Evolutionary conservation across 495 filamentous ascomycete genomes (phyloP).

Genomic region (Aspergillus mulundensis): DNA sequence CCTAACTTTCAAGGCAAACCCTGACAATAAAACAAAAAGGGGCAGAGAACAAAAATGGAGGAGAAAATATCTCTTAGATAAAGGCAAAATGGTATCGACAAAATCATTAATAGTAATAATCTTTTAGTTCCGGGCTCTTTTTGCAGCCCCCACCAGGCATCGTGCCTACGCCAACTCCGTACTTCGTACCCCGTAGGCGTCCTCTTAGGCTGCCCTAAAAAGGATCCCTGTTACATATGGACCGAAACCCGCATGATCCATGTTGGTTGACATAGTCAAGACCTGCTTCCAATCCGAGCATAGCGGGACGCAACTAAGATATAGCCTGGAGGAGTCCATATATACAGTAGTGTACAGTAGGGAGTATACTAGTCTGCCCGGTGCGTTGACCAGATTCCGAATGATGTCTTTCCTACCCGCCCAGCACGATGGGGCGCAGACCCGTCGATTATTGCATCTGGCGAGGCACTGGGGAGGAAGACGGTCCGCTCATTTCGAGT

Average conservation of each 20-base stretch:
- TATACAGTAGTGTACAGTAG: too few species aligned
- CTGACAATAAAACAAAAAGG: neutral
- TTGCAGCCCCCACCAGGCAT: slow-evolving; percentile 2
- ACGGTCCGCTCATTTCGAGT: slow-evolving; percentile 1
- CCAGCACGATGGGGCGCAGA: slow-evolving; percentile 15
- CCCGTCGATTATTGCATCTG: slow-evolving; percentile 8
- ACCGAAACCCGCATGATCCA: slow-evolving; percentile 8
- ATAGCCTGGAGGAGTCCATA: neutral
- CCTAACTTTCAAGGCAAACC: neutral
- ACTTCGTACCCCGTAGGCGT: neutral
- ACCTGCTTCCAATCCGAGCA: neutral
- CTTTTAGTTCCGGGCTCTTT: neutral
- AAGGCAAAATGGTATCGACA: neutral
- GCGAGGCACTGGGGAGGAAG: slow-evolving; percentile 8
- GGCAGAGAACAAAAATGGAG: neutral
- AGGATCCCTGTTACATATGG: neutral
- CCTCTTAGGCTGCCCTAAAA: neutral
- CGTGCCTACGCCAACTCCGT: neutral
- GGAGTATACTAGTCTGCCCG: neutral
- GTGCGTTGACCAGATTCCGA: neutral
- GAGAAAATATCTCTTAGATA: neutral
- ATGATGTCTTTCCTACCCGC: slow-evolving; percentile 9
- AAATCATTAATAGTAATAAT: neutral
- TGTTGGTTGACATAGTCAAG: slow-evolving; percentile 7
- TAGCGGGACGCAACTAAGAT: slow-evolving; percentile 4